Conservation (phyloP, 2,329 filamentous ascomycete genomes). For the Apiospora aurea region DNA sequence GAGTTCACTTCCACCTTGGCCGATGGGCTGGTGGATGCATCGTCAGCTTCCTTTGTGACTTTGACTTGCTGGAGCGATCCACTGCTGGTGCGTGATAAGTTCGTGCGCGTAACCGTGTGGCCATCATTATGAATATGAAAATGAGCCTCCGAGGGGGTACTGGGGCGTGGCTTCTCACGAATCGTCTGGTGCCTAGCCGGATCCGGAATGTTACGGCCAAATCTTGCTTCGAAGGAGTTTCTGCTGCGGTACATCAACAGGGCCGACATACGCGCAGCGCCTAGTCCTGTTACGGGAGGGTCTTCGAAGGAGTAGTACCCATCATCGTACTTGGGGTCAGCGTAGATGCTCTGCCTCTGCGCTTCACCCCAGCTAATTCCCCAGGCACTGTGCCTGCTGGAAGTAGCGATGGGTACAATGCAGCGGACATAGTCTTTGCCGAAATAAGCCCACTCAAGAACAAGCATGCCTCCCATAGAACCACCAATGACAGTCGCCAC, state of each 20-base stretch:
- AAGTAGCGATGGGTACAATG: slow-evolving; percentile 85
- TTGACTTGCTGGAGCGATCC: slow-evolving; percentile 34
- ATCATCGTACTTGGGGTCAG: slow-evolving; percentile 97
- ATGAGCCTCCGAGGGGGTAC: slow-evolving; percentile 73
- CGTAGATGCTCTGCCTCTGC: slow-evolving; percentile 93
- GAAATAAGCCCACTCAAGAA: slow-evolving; percentile 91
- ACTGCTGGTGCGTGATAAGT: slow-evolving; percentile 57
- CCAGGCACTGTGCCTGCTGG: slow-evolving; percentile 86
- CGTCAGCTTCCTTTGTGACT: slow-evolving; percentile 38
- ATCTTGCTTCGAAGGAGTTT: slow-evolving; percentile 95
- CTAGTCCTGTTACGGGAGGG: slow-evolving; percentile 84
- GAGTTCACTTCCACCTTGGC: slow-evolving; percentile 43
- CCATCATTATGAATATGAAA: slow-evolving; percentile 86
- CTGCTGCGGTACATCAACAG: slow-evolving; percentile 94
- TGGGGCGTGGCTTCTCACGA: slow-evolving; percentile 67
- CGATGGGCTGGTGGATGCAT: slow-evolving; percentile 34
- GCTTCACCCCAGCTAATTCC: slow-evolving; percentile 91
- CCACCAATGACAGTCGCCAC: slow-evolving; percentile 82
- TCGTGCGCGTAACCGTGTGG: slow-evolving; percentile 67
- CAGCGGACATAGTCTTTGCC: slow-evolving; percentile 84
- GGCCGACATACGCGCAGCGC: slow-evolving; percentile 95
- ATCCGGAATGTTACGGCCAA: slow-evolving; percentile 91
- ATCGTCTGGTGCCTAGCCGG: slow-evolving; percentile 84
- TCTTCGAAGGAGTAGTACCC: slow-evolving; percentile 92
- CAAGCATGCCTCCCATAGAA: slow-evolving; percentile 88